Base-by-base conservation (phyloP, 805 yeast species). In the Candida odintsovae region DNA sequence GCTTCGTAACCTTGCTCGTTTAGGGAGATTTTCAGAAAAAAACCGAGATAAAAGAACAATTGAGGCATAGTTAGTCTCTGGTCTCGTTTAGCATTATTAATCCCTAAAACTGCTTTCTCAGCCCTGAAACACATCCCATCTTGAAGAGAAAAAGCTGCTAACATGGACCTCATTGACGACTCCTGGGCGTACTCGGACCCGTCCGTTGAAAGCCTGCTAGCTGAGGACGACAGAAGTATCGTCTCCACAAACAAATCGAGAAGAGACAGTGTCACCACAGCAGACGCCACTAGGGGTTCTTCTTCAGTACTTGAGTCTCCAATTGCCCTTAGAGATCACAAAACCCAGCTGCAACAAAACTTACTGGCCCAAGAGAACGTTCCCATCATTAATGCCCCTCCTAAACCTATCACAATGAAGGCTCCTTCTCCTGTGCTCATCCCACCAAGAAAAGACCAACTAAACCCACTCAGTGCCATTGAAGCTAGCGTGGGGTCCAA, bases 151-250 rank as follows among this genome's bases (percentile, higher is more conserved):
- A 25, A 25, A 10, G 8, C 28, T 35, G 41, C 15, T 20, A 25
- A 18, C 16, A 42, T 23, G 35, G n/a, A 20, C 26, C 41, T 16
- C 4, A 10, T n/a, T 15, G 44, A 46, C 35, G 49, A 47, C n/a
- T 40, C 42, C n/a, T 47, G 46, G 50, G 36, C 42, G 11, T 43
- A 40, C 26, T 43, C 46, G 4, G 46, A 43, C 33, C 50, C 50
- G 12, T 47, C 50, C 5, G 12, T 40, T 19, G 44, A 47, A 11
- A 42, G 46, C 33, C 20, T 46, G 13, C 20, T 18, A 13, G 19
- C 29, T 13, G 20, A 37, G 4, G 40, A 35, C 7, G 38, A 38
- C 19, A 25, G 13, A 15, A n/a, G 25, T 21, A 16, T 15, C 21
- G 5, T 28, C 16, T 23, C 37, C 15, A 22, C 40, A 36, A 12